Base-by-base conservation (phyloP, 306 rosid genomes). In the Vigna unguiculata region DNA sequence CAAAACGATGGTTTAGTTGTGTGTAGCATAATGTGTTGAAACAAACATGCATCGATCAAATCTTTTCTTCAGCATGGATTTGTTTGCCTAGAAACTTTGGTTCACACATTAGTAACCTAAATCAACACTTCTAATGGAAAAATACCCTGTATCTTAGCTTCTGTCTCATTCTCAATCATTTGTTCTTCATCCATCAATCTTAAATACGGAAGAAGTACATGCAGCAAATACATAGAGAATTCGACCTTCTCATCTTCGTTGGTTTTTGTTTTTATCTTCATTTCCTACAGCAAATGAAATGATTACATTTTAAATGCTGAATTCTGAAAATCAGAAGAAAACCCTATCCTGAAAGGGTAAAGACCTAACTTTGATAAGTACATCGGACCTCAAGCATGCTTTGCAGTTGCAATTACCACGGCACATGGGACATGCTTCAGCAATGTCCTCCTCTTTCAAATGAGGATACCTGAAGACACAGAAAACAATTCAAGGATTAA, bases 391-490 rank as follows among this genome's bases (percentile, higher is more conserved):
- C 87, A 94, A 71, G 74, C 98, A 94, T 24, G 87, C 75, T 80
- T 87, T 94, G 83, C 98, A 94, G 65, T 94, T 94, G 86, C 98
- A 94, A 80, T 87, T 90, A 48, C 82, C 89, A 47, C 87, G 7
- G 80, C 98, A 94, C 11, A 88, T 88, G 1, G 97, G 97, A 77
- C 98, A 94, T 40, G 75, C 58, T 78, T 89, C 36, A 1, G 93
- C 91, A 78, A 94, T 59, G 22, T 72, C 71, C 1, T 88, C 87
- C 76, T 88, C 89, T 7, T 86, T 22, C 16, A n/a, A 59, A 1
- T 60, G 57, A 52, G 97, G 96, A 75, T 94, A 94, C 98, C 98
- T 94, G 69, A 16, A 72, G 16, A 80, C 78, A 81, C 74, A 72
- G 38, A 28, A 70, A 45, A 57, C 30, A 47, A 54, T 36, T 38